A percentile compares a stretch with the other conserved stretches of the same genome.
Conservation (phyloP, 495 filamentous ascomycete genomes). For the Aspergillus cristatus region DNA sequence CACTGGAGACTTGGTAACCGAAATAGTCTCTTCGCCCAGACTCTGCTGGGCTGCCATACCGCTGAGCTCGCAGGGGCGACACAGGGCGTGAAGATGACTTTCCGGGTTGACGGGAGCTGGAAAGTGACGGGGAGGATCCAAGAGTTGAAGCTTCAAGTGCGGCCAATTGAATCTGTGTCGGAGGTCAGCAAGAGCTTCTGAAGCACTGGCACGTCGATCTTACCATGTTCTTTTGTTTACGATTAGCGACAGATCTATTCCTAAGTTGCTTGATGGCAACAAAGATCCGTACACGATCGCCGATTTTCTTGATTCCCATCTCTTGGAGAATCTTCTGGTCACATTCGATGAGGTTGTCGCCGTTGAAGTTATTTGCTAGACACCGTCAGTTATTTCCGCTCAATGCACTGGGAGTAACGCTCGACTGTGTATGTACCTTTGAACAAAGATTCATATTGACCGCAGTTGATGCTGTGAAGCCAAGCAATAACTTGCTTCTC, state of each 20-base stretch:
- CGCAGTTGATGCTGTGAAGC: conserved; percentile 80
- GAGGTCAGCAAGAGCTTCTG: conserved; percentile 1
- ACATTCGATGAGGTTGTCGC: conserved; percentile 91
- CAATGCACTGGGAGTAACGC: not conserved
- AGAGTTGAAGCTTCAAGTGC: conserved; percentile 39
- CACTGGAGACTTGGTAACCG: conserved; percentile 36
- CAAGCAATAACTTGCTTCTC: conserved; percentile 86
- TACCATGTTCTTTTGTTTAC: conserved; percentile 82
- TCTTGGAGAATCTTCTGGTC: conserved; percentile 95
- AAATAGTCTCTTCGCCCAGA: conserved; percentile 47
- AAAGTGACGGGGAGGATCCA: conserved; percentile 58
- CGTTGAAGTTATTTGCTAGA: conserved; percentile 84
- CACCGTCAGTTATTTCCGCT: conserved; percentile 7
- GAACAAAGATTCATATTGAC: conserved; percentile 88
- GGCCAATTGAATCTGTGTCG: conserved; percentile 36
- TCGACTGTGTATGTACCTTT: conserved; percentile 42
- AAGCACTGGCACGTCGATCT: conserved; percentile 14
- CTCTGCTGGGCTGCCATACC: conserved; percentile 46
- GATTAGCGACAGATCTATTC: conserved; percentile 72
- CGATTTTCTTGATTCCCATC: conserved; percentile 96
- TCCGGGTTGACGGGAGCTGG: conserved; percentile 44
- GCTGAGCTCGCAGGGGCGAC: conserved; percentile 53
- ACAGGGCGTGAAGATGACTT: conserved; percentile 48
- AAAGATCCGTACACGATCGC: conserved; percentile 91
- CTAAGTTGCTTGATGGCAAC: conserved; percentile 87